Evolutionary conservation across 2,329 filamentous ascomycete genomes (phyloP).

Genomic region (Coniella vitis): DNA sequence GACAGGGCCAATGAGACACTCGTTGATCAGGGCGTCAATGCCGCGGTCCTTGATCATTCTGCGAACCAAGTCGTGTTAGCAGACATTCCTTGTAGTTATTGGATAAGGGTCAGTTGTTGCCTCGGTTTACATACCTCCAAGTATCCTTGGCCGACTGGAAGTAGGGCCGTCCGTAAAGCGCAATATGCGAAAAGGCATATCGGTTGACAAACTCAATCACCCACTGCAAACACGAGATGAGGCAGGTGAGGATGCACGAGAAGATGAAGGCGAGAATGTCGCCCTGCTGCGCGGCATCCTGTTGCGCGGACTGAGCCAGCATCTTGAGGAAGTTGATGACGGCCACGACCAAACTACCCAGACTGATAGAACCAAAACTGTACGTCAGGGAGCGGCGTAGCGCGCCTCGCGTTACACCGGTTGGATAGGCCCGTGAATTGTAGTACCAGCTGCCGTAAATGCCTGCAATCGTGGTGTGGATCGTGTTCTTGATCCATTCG

Average conservation of each 20-base stretch:
- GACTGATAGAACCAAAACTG: slow-evolving; percentile 83
- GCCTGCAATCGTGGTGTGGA: slow-evolving; percentile 80
- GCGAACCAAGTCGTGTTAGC: too few species aligned
- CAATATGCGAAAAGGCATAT: slow-evolving; percentile 89
- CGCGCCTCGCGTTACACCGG: slow-evolving; percentile 74
- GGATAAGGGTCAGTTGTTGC: neutral
- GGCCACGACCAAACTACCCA: slow-evolving; percentile 80
- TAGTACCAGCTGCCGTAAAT: slow-evolving; percentile 96
- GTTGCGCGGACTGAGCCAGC: slow-evolving; percentile 69
- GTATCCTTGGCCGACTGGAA: slow-evolving; percentile 82
- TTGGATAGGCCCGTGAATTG: slow-evolving; percentile 61
- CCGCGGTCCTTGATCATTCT: slow-evolving; percentile 85
- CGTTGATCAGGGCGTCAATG: slow-evolving; percentile 83
- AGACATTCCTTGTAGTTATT: too few species aligned
- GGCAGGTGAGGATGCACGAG: slow-evolving; percentile 69
- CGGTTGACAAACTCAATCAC: slow-evolving; percentile 82
- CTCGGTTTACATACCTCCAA: slow-evolving; percentile 51
- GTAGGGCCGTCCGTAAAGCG: slow-evolving; percentile 85
- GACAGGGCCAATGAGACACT: slow-evolving; percentile 72
- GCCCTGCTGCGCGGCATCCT: slow-evolving; percentile 56
- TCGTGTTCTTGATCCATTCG: slow-evolving; percentile 89
- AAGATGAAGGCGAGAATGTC: slow-evolving; percentile 60
- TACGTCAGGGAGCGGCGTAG: slow-evolving; percentile 77
- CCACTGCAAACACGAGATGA: slow-evolving; percentile 78
- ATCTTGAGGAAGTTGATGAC: slow-evolving; percentile 82